Base-by-base conservation (phyloP, 768 basidiomycete genomes). In the Krasilnikovozyma curviuscula region DNA sequence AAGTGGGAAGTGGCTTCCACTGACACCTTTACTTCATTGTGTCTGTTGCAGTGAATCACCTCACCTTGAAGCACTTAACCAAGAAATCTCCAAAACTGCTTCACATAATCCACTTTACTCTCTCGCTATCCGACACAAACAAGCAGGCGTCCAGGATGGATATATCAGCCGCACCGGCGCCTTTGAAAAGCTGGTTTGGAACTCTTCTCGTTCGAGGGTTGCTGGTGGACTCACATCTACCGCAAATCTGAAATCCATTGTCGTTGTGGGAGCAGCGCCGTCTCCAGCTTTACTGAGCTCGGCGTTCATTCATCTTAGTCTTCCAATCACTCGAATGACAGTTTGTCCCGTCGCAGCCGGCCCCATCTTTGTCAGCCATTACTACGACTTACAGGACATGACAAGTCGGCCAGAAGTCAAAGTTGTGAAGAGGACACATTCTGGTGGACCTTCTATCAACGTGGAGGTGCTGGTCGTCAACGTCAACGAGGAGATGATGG, bases 181-280 rank as follows among this genome's bases (percentile, higher is more conserved):
- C n/a, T 85, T 83, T 79, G 86, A 93, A 60, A 72, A 78, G 44
- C 65, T 79, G 10, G 73, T 84, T 25, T 81, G 83, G 61, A 77
- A 78, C 48, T 63, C 65, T 10, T 78, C 83, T 10, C 71, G 88
- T n/a, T 18, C 35, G 10, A 37, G 35, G 35, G 10, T n/a, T 5
- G 35, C 7, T 4, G 35, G 7, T 23, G 24, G 24, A 37, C 10
- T 10, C 10, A 37, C 18, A 37, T 7, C 72, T 43, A 75, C 77
- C 3, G 68, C 71, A 1, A 73, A 75, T 21, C 54, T 88, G 32
- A 68, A 84, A 50, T 76, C 68, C n/a, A 68, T 81, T 2, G 67
- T 85, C 46, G 72, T 82, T 46, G 75, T 78, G 46, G 82, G 74
- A 16, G 66, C 68, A 10, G 50, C 67, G 5, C 62, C 83, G 40